A percentile compares a stretch with the other conserved stretches of the same genome.
These are phyloP conservation scores for Aspergillus intermedius DNA, from an alignment of 2,329 filamentous ascomycete genomes.

Conservation along the genomic window DNA sequence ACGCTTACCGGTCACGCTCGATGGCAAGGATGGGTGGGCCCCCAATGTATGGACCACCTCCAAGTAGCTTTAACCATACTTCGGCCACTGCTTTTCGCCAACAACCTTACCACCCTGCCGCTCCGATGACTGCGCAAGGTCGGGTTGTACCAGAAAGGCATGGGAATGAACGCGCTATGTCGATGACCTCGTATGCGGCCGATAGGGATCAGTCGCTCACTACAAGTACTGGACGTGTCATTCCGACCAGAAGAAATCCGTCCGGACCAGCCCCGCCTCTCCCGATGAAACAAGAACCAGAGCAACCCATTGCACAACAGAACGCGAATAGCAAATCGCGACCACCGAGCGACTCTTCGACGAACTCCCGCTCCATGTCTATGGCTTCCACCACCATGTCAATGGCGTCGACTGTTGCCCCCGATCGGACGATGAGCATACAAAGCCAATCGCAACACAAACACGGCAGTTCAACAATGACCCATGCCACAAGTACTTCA, in stretches of 20 bases:
- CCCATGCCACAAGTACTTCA: constrained; percentile 52
- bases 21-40: constrained; percentile 71
- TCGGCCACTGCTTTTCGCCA: constrained; percentile 73
- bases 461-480: constrained; percentile 46
- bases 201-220: constrained; percentile 77
- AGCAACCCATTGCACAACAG: constrained; percentile 47
- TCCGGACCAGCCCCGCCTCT: constrained; percentile 39
- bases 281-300: constrained; percentile 30
- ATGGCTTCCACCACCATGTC: constrained; percentile 72
- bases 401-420: constrained; percentile 66
- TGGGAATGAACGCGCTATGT: constrained; percentile 93
- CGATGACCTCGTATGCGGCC: constrained; percentile 75
- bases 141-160: constrained; percentile 84
- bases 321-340: constrained; percentile 24
- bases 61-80: constrained; percentile 57
- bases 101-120: constrained; percentile 58
- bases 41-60: constrained; percentile 61
- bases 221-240: constrained; percentile 77
- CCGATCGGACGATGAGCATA: constrained; percentile 56
- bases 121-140: constrained; percentile 82
- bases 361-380: constrained; percentile 66
- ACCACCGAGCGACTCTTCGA: constrained; percentile 39
- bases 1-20: constrained; percentile 87
- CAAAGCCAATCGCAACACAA: constrained; percentile 48
- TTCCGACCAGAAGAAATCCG: constrained; percentile 67